Conservation (phyloP, 2,329 filamentous ascomycete genomes). For the Balansia obtecta region DNA sequence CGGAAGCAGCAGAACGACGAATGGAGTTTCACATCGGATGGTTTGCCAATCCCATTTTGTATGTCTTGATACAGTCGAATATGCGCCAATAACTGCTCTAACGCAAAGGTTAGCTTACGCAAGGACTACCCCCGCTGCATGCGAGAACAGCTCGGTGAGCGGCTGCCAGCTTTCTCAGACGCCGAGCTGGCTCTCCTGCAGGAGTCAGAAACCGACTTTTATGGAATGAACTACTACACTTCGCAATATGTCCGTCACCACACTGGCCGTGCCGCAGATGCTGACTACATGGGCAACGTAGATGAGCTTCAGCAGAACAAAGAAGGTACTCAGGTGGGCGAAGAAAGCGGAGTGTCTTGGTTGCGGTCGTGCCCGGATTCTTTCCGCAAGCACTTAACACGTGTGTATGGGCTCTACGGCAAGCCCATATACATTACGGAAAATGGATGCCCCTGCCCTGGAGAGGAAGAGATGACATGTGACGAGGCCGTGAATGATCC, state of each 20-base stretch:
- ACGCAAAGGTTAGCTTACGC: slow-evolving; percentile 10
- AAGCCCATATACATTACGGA: slow-evolving; percentile 19
- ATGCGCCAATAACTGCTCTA: not conserved
- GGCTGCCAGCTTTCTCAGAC: slow-evolving; percentile 18
- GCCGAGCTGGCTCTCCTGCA: slow-evolving; percentile 15
- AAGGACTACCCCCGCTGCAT: slow-evolving; percentile 24
- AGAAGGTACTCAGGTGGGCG: slow-evolving; percentile 16
- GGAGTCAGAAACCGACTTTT: slow-evolving; percentile 19
- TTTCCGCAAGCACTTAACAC: slow-evolving; percentile 18
- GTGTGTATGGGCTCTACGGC: slow-evolving; percentile 14
- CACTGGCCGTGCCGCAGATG: slow-evolving; percentile 11
- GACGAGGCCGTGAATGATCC: slow-evolving; percentile 20
- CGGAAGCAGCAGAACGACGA: slow-evolving; percentile 19
- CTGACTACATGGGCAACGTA: slow-evolving; percentile 22
- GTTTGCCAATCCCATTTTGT: slow-evolving; percentile 28
- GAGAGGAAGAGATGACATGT: slow-evolving; percentile 20
- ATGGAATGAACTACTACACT: slow-evolving; percentile 30
- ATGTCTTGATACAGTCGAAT: slow-evolving; percentile 2
- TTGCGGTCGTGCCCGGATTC: slow-evolving; percentile 17
- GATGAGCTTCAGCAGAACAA: slow-evolving; percentile 20
- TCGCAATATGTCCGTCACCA: slow-evolving; percentile 21
- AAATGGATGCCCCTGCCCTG: slow-evolving; percentile 24
- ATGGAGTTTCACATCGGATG: slow-evolving; percentile 28
- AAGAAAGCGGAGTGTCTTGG: slow-evolving; percentile 21
- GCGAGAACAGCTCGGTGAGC: slow-evolving; percentile 19